Base-by-base conservation (phyloP, 768 basidiomycete genomes). In the Leucosporidium yakuticum region DNA sequence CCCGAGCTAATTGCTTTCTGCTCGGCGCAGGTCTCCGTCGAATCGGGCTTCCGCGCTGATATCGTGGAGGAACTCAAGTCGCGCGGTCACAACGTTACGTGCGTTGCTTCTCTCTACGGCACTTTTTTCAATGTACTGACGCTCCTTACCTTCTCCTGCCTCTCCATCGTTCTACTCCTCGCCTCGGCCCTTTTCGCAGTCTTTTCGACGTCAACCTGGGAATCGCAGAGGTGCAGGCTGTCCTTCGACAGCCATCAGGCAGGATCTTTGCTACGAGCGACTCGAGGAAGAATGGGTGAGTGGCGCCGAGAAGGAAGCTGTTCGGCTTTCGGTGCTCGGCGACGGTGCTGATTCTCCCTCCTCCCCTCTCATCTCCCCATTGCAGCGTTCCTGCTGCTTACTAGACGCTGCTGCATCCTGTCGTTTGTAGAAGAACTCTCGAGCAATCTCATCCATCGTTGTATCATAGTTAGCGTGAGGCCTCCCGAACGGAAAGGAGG, bases 31-130 rank as follows among this genome's bases (percentile, higher is more conserved):
- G 79, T 89, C n/a, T 82, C 85, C 31, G 83, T 83, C 34, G 91
- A 93, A 72, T 78, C 82, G 66, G 80, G 82, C 0, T 87, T 87
- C 72, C 86, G 88, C 5, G 69, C 71, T 39, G 75, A 83, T 44
- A 74, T 88, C n/a, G 73, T 91, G 2, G 80, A 83, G 27, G 85
- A 78, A 0, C 81, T 98, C 31, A 74, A 78, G 31, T 74, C 77
- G 2, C 79, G 85, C 44, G 91, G 90, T 0, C 94, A 97, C 78
- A 85, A 86, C 67, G 78, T 93, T 31, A 83, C 83, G 49, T 88
- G 49, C 58, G 83, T 60, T 49, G 1, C 49, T n/a, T n/a, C n/a
- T n/a, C n/a, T n/a, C n/a, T n/a, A n/a, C n/a, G n/a, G n/a, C n/a
- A n/a, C n/a, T n/a, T n/a, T n/a, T n/a, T n/a, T n/a, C n/a, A n/a